Conservation (phyloP, 73 alveolate species). For the Stentor roeselii region DNA sequence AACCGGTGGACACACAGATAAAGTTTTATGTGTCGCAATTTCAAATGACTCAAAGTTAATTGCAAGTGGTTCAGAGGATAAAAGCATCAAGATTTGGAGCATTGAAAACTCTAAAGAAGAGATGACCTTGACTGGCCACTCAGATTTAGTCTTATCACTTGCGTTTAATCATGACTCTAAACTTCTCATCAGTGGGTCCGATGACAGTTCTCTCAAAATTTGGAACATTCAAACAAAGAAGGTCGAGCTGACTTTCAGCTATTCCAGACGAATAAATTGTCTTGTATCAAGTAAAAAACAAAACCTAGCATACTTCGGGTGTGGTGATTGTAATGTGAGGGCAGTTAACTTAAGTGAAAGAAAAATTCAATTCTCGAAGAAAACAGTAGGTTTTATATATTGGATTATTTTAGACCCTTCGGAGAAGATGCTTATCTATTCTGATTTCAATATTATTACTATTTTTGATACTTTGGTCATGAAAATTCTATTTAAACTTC, state of each 20-base stretch:
- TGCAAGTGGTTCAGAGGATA: not conserved
- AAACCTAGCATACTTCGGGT: not conserved
- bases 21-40: not conserved
- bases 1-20: not conserved
- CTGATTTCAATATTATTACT: not conserved
- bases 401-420: not conserved
- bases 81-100: not conserved
- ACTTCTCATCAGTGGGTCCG: not conserved
- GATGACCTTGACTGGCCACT: not conserved
- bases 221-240: not conserved
- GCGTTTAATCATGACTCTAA: not conserved
- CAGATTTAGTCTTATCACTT: not conserved
- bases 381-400: not conserved
- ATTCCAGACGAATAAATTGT: not conserved
- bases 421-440: not conserved
- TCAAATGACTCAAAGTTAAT: not conserved
- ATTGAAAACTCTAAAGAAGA: not conserved
- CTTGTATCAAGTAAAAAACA: not conserved
- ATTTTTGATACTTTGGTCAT: not conserved
- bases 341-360: not conserved
- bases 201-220: not conserved
- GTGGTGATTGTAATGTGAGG: not conserved
- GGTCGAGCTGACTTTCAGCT: not conserved
- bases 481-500: not conserved
- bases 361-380: not conserved